A percentile compares a stretch with the other conserved stretches of the same genome.
Evolutionary conservation across 1,284 basidiomycete species (phyloP).

Genomic region (Rhizoctonia solani): DNA sequence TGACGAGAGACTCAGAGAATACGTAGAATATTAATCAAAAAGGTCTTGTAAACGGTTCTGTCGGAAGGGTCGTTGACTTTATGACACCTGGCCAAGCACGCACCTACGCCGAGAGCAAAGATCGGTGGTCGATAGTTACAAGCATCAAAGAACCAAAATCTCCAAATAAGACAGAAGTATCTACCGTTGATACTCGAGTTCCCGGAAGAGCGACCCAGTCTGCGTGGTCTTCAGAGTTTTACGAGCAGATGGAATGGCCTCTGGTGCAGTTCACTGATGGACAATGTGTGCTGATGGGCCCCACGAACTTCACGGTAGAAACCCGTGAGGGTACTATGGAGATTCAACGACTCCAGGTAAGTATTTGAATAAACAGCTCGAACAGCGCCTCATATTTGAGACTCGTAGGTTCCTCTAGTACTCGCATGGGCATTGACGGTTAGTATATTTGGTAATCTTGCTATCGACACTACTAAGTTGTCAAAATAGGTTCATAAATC

Average conservation of each 20-base stretch:
- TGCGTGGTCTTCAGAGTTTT: background rate
- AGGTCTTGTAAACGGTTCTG: constrained; percentile 36
- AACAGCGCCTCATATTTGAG: no score
- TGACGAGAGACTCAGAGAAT: no score
- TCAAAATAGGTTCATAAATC: constrained; percentile 69
- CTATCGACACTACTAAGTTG: background rate
- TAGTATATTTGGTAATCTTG: background rate
- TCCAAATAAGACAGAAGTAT: no score
- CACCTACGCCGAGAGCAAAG: background rate
- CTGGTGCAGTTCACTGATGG: constrained; percentile 35
- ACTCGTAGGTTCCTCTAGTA: constrained; percentile 83
- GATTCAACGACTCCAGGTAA: constrained; percentile 41
- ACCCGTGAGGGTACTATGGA: constrained; percentile 40
- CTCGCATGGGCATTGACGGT: constrained; percentile 66
- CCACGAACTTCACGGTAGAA: constrained; percentile 40
- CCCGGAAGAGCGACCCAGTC: background rate
- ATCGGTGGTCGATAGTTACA: background rate
- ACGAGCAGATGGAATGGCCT: constrained; percentile 31
- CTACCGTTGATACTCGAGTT: no score
- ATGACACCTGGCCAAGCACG: constrained; percentile 4
- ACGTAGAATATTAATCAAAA: background rate
- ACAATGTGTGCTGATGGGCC: constrained; percentile 13
- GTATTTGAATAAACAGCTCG: no score
- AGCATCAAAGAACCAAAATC: no score
- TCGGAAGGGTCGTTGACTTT: constrained; percentile 34